These are phyloP conservation scores for Boletus insuetus DNA, from an alignment of 768 basidiomycete genomes.

Conservation along the genomic window DNA sequence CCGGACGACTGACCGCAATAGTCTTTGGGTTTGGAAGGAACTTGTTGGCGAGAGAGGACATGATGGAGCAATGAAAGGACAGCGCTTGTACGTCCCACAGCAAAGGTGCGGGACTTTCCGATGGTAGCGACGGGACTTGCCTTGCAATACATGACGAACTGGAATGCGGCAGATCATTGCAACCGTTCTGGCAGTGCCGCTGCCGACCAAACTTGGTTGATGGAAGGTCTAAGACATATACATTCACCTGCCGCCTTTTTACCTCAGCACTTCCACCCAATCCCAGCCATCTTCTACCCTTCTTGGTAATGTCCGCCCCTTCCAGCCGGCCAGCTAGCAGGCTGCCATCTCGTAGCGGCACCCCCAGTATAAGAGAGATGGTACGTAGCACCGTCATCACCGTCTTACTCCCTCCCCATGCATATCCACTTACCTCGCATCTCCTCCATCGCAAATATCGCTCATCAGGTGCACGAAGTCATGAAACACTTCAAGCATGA, in stretches of 20 bases:
- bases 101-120: no score
- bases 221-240: slow-evolving; percentile 9
- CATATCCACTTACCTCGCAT: slow-evolving; percentile 30
- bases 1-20: slow-evolving; percentile 62
- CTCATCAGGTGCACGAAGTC: slow-evolving; percentile 62
- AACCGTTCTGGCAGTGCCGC: no score
- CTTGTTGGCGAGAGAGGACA: slow-evolving; percentile 26
- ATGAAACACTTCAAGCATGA: slow-evolving; percentile 71
- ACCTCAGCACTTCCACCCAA: slow-evolving; percentile 16
- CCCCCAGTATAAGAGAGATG: slow-evolving; percentile 42
- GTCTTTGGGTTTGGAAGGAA: slow-evolving; percentile 62
- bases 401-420: slow-evolving; percentile 11
- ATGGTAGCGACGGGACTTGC: no score
- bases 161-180: no score
- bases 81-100: no score
- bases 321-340: slow-evolving; percentile 29
- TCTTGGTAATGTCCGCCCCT: slow-evolving; percentile 21
- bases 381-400: slow-evolving; percentile 26
- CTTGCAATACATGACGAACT: no score
- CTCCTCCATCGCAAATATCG: slow-evolving; percentile 32
- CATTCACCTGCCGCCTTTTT: slow-evolving; percentile 18
- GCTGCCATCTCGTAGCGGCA: slow-evolving; percentile 37
- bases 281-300: background rate
- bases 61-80: slow-evolving; percentile 1
- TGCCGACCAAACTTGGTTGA: no score